Base-by-base conservation (phyloP, 495 filamentous ascomycete genomes). In the Neurospora sp. region DNA sequence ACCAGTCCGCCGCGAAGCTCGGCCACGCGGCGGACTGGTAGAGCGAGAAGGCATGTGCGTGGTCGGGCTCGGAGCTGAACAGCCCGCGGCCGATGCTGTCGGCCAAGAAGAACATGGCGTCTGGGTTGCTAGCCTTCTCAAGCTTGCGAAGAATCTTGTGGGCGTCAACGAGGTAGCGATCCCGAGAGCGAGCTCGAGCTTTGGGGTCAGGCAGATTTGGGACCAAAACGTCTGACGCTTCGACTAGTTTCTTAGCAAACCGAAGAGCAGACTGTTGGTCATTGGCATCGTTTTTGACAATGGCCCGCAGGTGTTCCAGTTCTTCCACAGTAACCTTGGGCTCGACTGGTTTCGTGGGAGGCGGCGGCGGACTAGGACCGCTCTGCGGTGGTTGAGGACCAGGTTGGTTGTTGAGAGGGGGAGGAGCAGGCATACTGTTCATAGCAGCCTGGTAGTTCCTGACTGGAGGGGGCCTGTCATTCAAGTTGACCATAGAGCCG, bases 11-110 rank as follows among this genome's bases (percentile, higher is more conserved):
- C n/a, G n/a, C n/a, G n/a, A n/a, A n/a, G n/a, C n/a, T n/a, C n/a
- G n/a, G n/a, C n/a, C n/a, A n/a, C 4, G 95, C 96, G 18, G 95
- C 94, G 4, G 94, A 93, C 80, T 97, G 95, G 75, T 99, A 99
- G 6, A 98, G 86, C 16, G 87, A 87, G 81, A 97, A 99, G 0
- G 96, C 96, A 81, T 97, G 93, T 76, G 94, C 94, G 44, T 91
- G 87, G 75, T 98, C 95, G 0, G 87, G 83, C 73, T 94, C 53
- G 12, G 53, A 61, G 38, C 82, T 79, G 27, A 85, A 81, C 8
- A 83, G 74, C 38, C 94, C 94, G 71, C 92, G 89, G 22, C 94
- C 96, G 70, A 94, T 90, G 80, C 91, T 94, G 80, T 98, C 95
- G 12, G 94, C 96, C 39, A 97, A 82, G 78, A 92, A 97, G 83